Evolutionary conservation across 2,329 filamentous ascomycete species (phyloP).

Genomic region (Stagonosporopsis rhizophila): DNA sequence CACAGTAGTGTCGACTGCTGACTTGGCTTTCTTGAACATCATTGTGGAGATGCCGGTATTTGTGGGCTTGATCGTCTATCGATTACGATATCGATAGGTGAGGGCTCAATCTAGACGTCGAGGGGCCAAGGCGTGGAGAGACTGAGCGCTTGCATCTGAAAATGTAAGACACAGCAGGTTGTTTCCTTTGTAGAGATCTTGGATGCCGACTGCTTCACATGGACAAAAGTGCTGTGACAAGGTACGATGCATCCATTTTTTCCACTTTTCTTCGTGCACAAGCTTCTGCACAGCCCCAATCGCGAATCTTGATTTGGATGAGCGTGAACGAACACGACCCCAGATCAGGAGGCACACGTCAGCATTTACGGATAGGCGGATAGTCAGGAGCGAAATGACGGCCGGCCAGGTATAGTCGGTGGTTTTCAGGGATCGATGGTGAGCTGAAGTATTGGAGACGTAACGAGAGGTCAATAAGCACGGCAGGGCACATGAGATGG

Average conservation of each 20-base stretch:
- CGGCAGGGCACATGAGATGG: background rate
- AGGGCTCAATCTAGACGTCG: background rate
- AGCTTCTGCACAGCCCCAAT: constrained; percentile 19
- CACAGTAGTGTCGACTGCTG: constrained; percentile 5
- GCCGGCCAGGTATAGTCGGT: constrained; percentile 1
- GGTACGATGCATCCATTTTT: constrained; percentile 3
- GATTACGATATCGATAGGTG: constrained; percentile 15
- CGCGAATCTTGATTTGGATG: constrained; percentile 9
- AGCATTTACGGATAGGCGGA: constrained; percentile 6
- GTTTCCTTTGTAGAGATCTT: background rate
- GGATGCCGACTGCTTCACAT: background rate
- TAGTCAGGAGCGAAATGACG: background rate
- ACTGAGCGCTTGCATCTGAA: background rate
- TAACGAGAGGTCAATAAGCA: background rate
- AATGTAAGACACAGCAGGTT: background rate
- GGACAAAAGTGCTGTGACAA: background rate
- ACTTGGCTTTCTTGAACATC: constrained; percentile 13
- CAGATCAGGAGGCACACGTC: constrained; percentile 15
- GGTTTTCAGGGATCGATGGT: background rate
- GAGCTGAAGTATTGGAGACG: background rate
- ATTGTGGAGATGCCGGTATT: constrained; percentile 16
- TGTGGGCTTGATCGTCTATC: constrained; percentile 16
- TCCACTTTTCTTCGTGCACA: constrained; percentile 11
- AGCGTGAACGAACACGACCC: background rate
- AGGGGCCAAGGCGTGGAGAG: background rate